Conservation (phyloP, 176 grass and related monocot species). For the Miscanthus lutarioriparius region DNA sequence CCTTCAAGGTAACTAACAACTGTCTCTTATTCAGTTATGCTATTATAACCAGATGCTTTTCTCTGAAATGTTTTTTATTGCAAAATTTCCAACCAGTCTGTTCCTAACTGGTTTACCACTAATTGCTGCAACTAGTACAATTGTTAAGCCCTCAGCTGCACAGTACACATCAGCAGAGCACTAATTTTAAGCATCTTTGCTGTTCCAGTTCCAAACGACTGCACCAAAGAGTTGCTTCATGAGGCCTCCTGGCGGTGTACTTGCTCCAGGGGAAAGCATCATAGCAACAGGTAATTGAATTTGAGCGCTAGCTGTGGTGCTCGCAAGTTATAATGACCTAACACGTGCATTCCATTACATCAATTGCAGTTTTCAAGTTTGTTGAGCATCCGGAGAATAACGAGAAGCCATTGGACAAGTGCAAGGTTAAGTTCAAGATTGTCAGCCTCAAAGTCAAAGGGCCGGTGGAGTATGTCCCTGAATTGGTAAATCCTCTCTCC, state of each 20-base stretch:
- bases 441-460: slow-evolving; percentile 90
- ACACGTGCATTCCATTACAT: not conserved
- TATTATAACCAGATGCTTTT: not conserved
- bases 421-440: slow-evolving; percentile 98
- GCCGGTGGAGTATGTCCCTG: slow-evolving; percentile 82
- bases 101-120: not conserved
- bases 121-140: slow-evolving; percentile 1
- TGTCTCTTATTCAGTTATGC: not conserved
- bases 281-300: slow-evolving; percentile 82
- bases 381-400: slow-evolving; percentile 98
- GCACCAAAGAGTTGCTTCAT: slow-evolving; percentile 98
- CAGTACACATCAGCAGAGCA: not conserved
- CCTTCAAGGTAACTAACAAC: slow-evolving; percentile 61
- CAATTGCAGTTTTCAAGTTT: slow-evolving; percentile 87
- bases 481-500: slow-evolving; percentile 56
- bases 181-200: not conserved
- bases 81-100: not conserved
- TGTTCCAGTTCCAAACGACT: slow-evolving; percentile 93
- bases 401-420: slow-evolving; percentile 85
- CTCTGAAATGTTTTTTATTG: not conserved
- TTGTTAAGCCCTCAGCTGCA: not conserved
- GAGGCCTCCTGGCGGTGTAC: slow-evolving; percentile 86
- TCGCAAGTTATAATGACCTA: not conserved
- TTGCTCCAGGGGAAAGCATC: slow-evolving; percentile 89
- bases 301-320: not conserved